Evolutionary conservation across 768 basidiomycete genomes (phyloP), one percentile per base, ranked within the genome.

Genomic region (Amanita pallidorosea): DNA sequence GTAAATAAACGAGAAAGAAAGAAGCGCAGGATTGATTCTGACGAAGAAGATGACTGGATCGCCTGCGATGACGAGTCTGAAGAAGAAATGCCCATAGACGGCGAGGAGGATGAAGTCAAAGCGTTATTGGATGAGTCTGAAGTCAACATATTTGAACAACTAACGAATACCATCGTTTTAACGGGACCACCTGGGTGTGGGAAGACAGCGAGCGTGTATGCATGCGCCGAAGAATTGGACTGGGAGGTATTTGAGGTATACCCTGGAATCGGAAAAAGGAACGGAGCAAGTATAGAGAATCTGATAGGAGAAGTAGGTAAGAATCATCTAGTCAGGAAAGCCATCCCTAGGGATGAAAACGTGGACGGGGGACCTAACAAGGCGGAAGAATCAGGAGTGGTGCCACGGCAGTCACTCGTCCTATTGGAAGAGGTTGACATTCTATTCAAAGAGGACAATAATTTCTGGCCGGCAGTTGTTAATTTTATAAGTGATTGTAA

Each of bases 211-310:
- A 78, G 90, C 18, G 85, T 96, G 2, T 93, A 96, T 65, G 93
- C 95, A 0, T 94, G 92, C 60, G 91, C 93, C 4, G 80, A 83
- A 49, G 95, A 99, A 66, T 73, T 99, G 31, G 90, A 84, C 12
- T 99, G 90, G 89, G 89, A 94, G 45, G 81, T 98, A 11, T 96
- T 97, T 60, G 96, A 99, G 64, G 92, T 98, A 11, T 87, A 93
- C 67, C 89, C 96, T 22, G 96, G 96, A 2, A 83, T 94, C 47
- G 93, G 93, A n/a, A 87, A 79, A 60, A 79, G 96, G 33, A 87
- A 80, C 53, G 88, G 87, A 5, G 71, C 80, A 22, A 88, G 80
- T 58, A 69, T 99, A 56, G 81, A 85, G 51, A 73, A 75, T 52
- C 74, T 93, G 55, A 79, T 97, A 43, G 96, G 96, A 12, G 91